Evolutionary conservation across 2,329 filamentous ascomycete genomes (phyloP).

Genomic region (Fusarium phyllophilum): DNA sequence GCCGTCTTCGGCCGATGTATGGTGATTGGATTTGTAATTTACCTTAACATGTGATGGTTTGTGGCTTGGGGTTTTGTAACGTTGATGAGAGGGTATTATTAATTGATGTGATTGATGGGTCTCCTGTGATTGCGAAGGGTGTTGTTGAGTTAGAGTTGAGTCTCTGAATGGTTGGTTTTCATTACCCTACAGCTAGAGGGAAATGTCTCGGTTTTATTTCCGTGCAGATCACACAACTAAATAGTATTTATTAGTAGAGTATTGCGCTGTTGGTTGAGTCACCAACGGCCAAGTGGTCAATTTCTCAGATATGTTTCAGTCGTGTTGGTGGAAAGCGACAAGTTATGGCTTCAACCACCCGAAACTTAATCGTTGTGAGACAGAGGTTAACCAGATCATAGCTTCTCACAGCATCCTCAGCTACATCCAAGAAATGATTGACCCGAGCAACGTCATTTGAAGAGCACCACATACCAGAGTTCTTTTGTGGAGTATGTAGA

Average conservation of each 20-base stretch:
- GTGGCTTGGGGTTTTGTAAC: not conserved
- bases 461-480: too few species aligned
- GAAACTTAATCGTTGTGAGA: not conserved
- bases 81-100: not conserved
- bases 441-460: not conserved
- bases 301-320: not conserved
- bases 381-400: not conserved
- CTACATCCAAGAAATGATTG: fast-evolving
- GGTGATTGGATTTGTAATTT: not conserved
- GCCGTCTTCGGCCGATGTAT: slow-evolving; percentile 35
- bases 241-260: fast-evolving
- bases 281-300: not conserved
- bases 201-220: not conserved
- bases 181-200: not conserved
- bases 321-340: not conserved
- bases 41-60: not conserved
- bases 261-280: not conserved
- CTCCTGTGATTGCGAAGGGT: not conserved
- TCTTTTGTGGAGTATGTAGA: too few species aligned
- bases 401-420: fast-evolving
- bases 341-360: not conserved
- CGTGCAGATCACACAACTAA: not conserved
- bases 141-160: slow-evolving; percentile 1
- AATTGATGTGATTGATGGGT: not conserved
- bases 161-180: slow-evolving; percentile 8